A percentile compares a stretch with the other conserved stretches of the same genome.
These are phyloP conservation scores for Daphne laureola DNA, from an alignment of 441 rosid species.

Conservation along the genomic window DNA sequence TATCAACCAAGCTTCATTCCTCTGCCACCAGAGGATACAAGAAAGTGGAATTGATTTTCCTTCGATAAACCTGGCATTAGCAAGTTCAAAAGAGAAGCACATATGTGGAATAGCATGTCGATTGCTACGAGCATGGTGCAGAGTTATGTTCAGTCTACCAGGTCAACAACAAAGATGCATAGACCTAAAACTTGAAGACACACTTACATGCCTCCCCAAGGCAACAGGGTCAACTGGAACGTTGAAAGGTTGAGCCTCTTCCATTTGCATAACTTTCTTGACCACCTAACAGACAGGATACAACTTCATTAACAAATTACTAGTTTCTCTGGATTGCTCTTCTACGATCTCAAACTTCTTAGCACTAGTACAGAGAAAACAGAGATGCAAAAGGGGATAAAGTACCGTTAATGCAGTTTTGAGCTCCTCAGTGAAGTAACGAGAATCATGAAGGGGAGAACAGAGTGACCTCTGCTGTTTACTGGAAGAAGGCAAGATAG, in stretches of 20 bases:
- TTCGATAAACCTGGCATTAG: too few species aligned
- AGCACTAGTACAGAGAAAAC: background rate
- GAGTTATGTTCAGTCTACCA: too few species aligned
- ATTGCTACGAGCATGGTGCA: too few species aligned
- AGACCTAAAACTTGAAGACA: too few species aligned
- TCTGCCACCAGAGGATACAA: too few species aligned
- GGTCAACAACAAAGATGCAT: too few species aligned
- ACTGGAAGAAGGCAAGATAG: slow-evolving; percentile 22
- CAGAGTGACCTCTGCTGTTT: slow-evolving; percentile 17
- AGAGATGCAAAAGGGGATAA: background rate
- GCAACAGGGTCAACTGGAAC: slow-evolving; percentile 37
- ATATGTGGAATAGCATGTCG: too few species aligned
- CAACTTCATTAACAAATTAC: background rate
- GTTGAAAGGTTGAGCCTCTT: slow-evolving; percentile 41
- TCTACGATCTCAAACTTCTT: background rate
- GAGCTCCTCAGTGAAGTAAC: slow-evolving; percentile 23
- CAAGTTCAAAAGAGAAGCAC: too few species aligned
- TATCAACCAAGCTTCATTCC: too few species aligned
- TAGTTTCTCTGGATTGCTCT: background rate
- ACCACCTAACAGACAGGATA: slow-evolving; percentile 22
- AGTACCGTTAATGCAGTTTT: background rate
- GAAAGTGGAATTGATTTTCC: too few species aligned
- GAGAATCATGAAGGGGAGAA: slow-evolving; percentile 16
- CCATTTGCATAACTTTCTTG: slow-evolving; percentile 46
- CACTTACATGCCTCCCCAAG: slow-evolving; percentile 40